Base-by-base conservation (phyloP, 805 yeast genomes). In the Phaffomyces thermotolerans region DNA sequence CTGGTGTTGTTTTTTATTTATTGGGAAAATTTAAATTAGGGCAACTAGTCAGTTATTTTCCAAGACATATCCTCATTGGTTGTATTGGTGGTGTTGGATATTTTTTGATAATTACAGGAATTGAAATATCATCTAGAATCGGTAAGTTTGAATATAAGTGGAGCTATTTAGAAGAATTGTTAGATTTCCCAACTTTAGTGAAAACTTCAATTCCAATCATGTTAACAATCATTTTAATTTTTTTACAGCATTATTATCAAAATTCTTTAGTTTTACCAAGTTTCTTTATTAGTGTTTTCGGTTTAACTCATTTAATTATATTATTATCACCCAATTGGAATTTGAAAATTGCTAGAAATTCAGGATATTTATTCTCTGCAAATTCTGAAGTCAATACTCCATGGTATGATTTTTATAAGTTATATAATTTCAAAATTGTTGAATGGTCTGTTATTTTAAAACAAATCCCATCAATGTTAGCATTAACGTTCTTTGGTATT, bases 21-120 rank as follows among this genome's bases (percentile, higher is more conserved):
- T 69, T 93, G 36, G 99, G 99, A 6, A 82, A 79, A 55, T 77
- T 86, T 56, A 76, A 72, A 46, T 66, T 93, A 32, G 99, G 99
- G 7, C 76, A 86, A 29, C 66, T 93, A 20, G 96, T 91, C 18
- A 96, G 95, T 0, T 93, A 89, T 60, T 93, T 93, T 71, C 99
- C 99, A 1, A 72, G 97, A 48, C 99, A 93, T 63, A 91, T 93
- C 44, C 71, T 93, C 25, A 93, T 93, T 32, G 99, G 99, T 2
- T 93, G 98, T 60, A 90, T 93, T 53, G 99, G 99, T 34, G 99
- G 99, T 57, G 99, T 93, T 39, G 99, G 99, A 8, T 90, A 86
- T 65, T 93, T 93, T 63, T 69, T 93, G 40, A 68, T 89, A 2
- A 81, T 86, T 1, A 93, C 99, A 0, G 99, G 96, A 1, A 65